phyloP scores from a whole-genome alignment of 2,329 filamentous ascomycete species.

The Fusarium sp. region DNA sequence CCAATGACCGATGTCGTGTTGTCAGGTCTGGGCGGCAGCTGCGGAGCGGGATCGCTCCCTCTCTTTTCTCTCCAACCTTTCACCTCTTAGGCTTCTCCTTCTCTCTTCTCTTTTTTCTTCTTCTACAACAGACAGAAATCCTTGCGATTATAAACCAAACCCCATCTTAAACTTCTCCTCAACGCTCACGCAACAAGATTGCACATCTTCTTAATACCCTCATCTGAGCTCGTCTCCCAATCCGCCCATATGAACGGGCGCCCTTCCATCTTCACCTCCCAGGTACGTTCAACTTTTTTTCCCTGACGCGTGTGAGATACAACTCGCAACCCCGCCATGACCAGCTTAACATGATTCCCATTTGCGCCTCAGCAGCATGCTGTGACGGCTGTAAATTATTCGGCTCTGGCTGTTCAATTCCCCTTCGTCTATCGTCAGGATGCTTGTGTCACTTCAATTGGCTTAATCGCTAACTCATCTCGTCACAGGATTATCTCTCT shows the following conservation, averaged over 20 bases:
- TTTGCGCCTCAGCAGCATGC: conserved; percentile 23
- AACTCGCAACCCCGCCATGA: conserved; percentile 32
- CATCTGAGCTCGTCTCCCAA: conserved; percentile 51
- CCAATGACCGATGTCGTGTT: conserved; percentile 43
- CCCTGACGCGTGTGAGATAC: conserved; percentile 2
- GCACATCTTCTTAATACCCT: conserved; percentile 29
- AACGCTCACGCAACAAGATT: conserved; percentile 18
- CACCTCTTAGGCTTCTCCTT: conserved; percentile 14
- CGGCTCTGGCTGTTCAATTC: conserved; percentile 7
- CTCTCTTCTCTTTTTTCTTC: conserved; percentile 24
- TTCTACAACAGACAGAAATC: conserved; percentile 32
- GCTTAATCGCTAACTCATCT: conserved; percentile 54
- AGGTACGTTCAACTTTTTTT: conserved; percentile 62
- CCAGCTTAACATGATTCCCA: background rate
- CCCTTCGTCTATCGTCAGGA: conserved; percentile 3
- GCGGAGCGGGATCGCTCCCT: conserved; percentile 31
- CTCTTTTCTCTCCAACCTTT: conserved; percentile 27
- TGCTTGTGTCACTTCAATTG: conserved; percentile 31
- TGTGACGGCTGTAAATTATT: background rate
- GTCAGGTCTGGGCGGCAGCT: conserved; percentile 26
- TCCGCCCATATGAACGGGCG: conserved; percentile 86
- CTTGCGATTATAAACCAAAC: conserved; percentile 16
- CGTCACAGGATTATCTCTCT: conserved; percentile 76
- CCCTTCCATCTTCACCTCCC: conserved; percentile 85
- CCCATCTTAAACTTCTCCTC: conserved; percentile 13